Evolutionary conservation across 257 asterid species (phyloP).

Genomic region (Cordia subcordata): DNA sequence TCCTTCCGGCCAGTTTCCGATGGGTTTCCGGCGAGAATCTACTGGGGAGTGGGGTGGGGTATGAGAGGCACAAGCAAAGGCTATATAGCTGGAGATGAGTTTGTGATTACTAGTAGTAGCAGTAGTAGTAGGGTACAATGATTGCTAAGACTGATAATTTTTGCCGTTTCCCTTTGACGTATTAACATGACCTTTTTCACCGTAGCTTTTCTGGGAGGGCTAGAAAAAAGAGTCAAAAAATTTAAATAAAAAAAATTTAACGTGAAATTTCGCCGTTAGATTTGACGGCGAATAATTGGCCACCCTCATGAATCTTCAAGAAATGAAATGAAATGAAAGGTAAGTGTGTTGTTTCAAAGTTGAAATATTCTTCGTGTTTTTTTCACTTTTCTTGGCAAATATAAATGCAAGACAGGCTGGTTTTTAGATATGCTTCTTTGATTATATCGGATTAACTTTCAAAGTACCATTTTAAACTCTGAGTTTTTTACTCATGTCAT

Average conservation of each 20-base stretch:
- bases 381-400: too few relatives aligned
- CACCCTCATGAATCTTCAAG: conserved; percentile 4
- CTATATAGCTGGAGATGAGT: conserved; percentile 15
- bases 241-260: too few relatives aligned
- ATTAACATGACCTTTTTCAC: conserved; percentile 3
- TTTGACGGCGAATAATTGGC: conserved; percentile 7
- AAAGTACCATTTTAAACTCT: too few relatives aligned
- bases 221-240: too few relatives aligned
- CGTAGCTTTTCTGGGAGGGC: not conserved
- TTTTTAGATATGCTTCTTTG: too few relatives aligned
- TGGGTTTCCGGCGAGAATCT: conserved; percentile 34
- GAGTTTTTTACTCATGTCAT: too few relatives aligned
- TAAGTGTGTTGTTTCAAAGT: not conserved
- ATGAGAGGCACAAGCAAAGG: conserved; percentile 1
- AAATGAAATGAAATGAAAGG: conserved; percentile 12
- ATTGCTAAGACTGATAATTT: conserved; percentile 30
- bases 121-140: conserved; percentile 34
- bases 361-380: too few relatives aligned
- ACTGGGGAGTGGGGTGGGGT: not conserved
- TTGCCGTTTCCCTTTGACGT: conserved; percentile 25
- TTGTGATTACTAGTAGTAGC: too few relatives aligned
- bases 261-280: conserved; percentile 3
- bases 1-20: not conserved
- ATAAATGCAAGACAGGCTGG: too few relatives aligned
- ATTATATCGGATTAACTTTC: too few relatives aligned